Evolutionary conservation across 2,329 filamentous ascomycete genomes (phyloP).

Genomic region (Trichoderma asperellum): DNA sequence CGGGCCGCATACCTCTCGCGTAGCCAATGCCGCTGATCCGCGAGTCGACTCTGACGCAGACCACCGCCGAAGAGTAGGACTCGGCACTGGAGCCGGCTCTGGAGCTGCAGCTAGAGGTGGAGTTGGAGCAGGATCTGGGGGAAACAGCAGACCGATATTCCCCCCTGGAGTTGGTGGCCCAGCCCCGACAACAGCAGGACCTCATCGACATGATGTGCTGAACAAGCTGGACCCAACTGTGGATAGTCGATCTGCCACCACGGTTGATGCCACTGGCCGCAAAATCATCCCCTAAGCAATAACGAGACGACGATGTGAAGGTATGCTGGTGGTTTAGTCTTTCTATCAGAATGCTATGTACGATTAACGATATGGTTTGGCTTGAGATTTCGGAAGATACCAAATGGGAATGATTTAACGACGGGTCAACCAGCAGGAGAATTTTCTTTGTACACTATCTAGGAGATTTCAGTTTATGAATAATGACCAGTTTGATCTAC

Average conservation of each 20-base stretch:
- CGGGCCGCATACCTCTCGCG: constrained; percentile 41
- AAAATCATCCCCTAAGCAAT: not conserved
- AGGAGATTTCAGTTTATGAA: not conserved
- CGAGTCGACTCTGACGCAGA: constrained; percentile 46
- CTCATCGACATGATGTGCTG: constrained; percentile 29
- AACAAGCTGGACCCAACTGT: constrained; percentile 30
- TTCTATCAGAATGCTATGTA: constrained; percentile 4
- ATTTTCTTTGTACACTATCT: not conserved
- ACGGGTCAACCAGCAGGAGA: not conserved
- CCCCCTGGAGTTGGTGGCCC: constrained; percentile 22
- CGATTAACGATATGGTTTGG: not conserved
- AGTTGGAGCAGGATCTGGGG: not conserved
- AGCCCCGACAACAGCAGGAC: constrained; percentile 30
- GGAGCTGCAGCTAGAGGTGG: not conserved
- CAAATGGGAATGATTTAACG: not conserved
- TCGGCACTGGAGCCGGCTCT: not conserved
- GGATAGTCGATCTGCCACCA: constrained; percentile 18
- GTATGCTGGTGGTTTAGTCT: not conserved
- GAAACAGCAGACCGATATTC: not conserved
- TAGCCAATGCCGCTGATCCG: constrained; percentile 52
- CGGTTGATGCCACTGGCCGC: constrained; percentile 1
- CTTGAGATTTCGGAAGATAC: constrained; percentile 5
- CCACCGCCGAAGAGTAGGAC: not conserved
- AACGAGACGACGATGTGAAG: not conserved
- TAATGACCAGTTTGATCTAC: not conserved